Base-by-base conservation (phyloP, 352 stramenopile species). In the Elongisporangium undulatum region DNA sequence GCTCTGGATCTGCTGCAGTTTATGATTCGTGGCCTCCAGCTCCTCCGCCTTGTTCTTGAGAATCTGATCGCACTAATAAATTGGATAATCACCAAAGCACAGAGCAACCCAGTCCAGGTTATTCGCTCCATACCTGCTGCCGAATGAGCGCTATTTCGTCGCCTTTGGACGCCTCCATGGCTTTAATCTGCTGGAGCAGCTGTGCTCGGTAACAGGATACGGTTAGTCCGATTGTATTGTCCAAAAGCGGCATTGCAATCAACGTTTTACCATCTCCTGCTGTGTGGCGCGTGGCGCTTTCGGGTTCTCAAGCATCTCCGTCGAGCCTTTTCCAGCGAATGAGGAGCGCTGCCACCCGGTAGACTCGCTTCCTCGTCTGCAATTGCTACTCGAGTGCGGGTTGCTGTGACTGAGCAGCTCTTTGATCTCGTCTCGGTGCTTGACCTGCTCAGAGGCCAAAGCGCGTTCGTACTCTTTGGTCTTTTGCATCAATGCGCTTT, bases 71-170 rank as follows among this genome's bases (percentile, higher is more conserved):
- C 86, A 93, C 68, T 87, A 55, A 26, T 4, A 29, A 20, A 0
- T 16, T 39, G 2, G 17, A 5, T 39, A 22, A 17, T 13, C 22
- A 53, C 19, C 22, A 55, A 53, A 53, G 7, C 19, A 16, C 41
- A 54, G 9, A 59, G 9, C 20, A 6, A 4, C 17, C 15, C 26
- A 23, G 22, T 17, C 3, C 24, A 9, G 38, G 64, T 10, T 8
- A 23, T 13, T 24, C 45, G 3, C 0, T 13, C 17, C 58, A n/a
- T 59, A 84, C 78, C 57, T 94, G 85, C 24, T 82, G 71, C 12
- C 78, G 80, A 50, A 94, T 82, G 22, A 90, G 78, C 49, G 77
- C 63, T 20, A 94, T 82, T 54, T 94, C 80, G 52, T 70, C 73
- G 49, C 89, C 72, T 61, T 94, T 94, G 16, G 68, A 68, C 26